phyloP scores from a whole-genome alignment of 2,329 filamentous ascomycete genomes.

The Allantophomopsis lycopodina region DNA sequence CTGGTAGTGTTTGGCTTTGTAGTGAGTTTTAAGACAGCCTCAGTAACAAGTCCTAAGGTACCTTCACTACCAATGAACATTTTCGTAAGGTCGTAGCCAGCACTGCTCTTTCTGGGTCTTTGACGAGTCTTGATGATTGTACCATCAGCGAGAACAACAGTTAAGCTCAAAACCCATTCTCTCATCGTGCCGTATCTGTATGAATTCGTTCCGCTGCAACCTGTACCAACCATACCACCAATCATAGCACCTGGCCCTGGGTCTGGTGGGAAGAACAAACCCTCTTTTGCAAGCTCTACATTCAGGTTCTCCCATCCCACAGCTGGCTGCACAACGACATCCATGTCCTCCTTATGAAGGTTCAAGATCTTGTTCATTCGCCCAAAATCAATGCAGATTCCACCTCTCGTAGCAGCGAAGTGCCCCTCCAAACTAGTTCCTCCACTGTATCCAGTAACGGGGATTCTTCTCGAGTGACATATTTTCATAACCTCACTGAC shows the following conservation, averaged over 20 bases:
- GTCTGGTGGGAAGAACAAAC: constrained; percentile 85
- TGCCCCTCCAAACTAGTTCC: constrained; percentile 86
- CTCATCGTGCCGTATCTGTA: constrained; percentile 92
- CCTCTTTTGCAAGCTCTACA: constrained; percentile 56
- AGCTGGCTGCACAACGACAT: constrained; percentile 66
- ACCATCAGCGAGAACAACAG: constrained; percentile 80
- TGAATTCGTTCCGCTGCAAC: constrained; percentile 68
- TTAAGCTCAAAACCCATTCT: constrained; percentile 81
- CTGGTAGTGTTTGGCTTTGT: constrained; percentile 66
- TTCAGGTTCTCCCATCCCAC: constrained; percentile 82
- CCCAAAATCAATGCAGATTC: constrained; percentile 75
- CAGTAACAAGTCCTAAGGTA: constrained; percentile 80
- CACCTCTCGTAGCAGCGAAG: constrained; percentile 69
- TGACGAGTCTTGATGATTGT: constrained; percentile 83
- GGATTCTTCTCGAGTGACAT: constrained; percentile 68
- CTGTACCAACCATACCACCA: constrained; percentile 72
- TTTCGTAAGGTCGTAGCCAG: constrained; percentile 82
- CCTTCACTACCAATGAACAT: constrained; percentile 87
- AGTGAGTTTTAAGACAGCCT: constrained; percentile 78
- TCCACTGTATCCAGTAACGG: constrained; percentile 76
- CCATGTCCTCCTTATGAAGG: constrained; percentile 65
- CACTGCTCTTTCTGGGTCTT: constrained; percentile 76
- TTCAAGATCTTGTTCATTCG: constrained; percentile 72
- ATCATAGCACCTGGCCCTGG: constrained; percentile 88
- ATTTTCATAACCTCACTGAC: constrained; percentile 81